Evolutionary conservation across 202 grass and related monocot genomes (phyloP).

Genomic region (Setaria viridis): DNA sequence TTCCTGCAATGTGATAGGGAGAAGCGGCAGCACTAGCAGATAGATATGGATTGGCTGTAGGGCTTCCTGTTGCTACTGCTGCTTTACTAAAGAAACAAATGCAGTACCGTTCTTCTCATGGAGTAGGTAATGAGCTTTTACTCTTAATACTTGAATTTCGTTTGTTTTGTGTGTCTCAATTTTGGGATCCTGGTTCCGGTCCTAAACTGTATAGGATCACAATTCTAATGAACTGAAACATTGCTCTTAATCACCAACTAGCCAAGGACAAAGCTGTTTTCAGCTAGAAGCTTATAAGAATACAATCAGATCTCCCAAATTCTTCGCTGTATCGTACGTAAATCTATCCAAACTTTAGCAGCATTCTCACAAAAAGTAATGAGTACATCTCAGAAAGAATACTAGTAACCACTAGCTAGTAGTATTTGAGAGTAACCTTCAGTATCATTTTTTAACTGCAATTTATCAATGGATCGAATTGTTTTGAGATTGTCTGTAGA

Average conservation of each 20-base stretch:
- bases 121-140: conserved; percentile 65
- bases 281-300: background rate
- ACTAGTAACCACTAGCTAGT: background rate
- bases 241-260: conserved; percentile 4
- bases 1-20: conserved; percentile 56
- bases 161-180: conserved; percentile 4
- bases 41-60: conserved; percentile 79
- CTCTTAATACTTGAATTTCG: background rate
- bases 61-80: conserved; percentile 84
- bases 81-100: conserved; percentile 84
- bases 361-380: background rate
- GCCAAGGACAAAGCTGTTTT: conserved; percentile 19
- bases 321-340: background rate
- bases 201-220: background rate
- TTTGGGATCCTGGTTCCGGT: background rate
- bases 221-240: background rate
- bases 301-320: background rate
- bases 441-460: background rate
- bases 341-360: background rate
- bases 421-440: conserved; percentile 13
- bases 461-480: background rate
- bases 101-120: conserved; percentile 85
- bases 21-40: conserved; percentile 89
- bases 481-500: background rate
- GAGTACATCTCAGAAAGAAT: background rate